Evolutionary conservation across 106 monocot genomes (phyloP), one percentile per base, ranked within the genome.

Genomic region (Dendrobium nobile): DNA sequence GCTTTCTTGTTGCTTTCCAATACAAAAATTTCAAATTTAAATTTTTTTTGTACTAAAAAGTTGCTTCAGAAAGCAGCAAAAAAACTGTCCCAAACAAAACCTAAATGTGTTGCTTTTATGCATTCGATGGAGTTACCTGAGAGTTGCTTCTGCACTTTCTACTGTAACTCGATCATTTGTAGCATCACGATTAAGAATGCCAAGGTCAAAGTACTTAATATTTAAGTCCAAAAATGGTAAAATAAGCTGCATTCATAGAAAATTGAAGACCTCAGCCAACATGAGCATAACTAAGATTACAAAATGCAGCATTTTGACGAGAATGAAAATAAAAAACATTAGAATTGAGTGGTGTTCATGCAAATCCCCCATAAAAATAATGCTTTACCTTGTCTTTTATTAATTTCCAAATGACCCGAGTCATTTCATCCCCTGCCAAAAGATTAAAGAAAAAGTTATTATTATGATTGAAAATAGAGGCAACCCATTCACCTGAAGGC

Each of bases 371-470:
- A 6, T 11, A 55, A 75, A 9, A 42, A 78, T 41, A 68, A 44
- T 37, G 16, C 2, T 28, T 81, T 28, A 90, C 92, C 90, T 88
- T 93, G 6, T 88, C 88, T 85, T 93, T 93, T 81, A 93, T 93
- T 16, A 79, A 85, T 77, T 93, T 84, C 92, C 92, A 93, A 80
- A 93, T 85, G 40, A 93, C 80, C 27, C 92, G 82, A 78, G 92
- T 93, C 92, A 93, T 93, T 82, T 93, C 92, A 85, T 93, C 92
- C 47, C 92, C 92, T 93, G 83, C 11, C 58, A 78, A 61, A 58
- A 55, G 37, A 27, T 40, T 28, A 11, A 77, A 78, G 55, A 51
- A 48, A 74, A 26, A 13, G 11, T 48, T 26, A 47, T 1, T 42
- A 19, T 74, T 74, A 44, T 16, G 20, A 44, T 0, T 44, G n/a